phyloP scores from a whole-genome alignment of 2,329 filamentous ascomycete genomes.

The Massarina eburnea region DNA sequence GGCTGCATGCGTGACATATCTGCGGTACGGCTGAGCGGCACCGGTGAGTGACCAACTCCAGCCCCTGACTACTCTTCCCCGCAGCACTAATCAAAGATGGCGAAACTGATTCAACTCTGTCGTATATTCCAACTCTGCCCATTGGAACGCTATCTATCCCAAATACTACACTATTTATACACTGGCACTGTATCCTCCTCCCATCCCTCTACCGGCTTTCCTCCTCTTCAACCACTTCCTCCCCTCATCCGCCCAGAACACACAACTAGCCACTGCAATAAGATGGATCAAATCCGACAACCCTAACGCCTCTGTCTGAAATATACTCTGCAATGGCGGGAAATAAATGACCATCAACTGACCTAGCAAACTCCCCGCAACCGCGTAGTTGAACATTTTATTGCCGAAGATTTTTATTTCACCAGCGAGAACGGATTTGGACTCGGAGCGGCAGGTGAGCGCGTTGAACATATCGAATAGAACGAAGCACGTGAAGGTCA shows the following conservation, averaged over 20 bases:
- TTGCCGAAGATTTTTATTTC: constrained; percentile 84
- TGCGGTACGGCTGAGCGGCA: too few species aligned
- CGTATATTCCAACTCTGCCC: too few species aligned
- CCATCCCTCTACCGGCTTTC: constrained; percentile 31
- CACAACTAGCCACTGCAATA: constrained; percentile 75
- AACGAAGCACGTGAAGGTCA: constrained; percentile 99
- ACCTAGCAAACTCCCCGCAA: constrained; percentile 78
- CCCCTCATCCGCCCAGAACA: constrained; percentile 93
- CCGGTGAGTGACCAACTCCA: too few species aligned
- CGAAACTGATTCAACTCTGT: too few species aligned
- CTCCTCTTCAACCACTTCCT: constrained; percentile 68
- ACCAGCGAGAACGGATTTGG: constrained; percentile 83
- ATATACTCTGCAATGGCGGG: constrained; percentile 88
- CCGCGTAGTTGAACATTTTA: constrained; percentile 94
- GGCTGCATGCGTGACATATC: too few species aligned
- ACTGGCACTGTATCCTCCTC: constrained; percentile 42
- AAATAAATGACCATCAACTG: constrained; percentile 93
- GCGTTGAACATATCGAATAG: constrained; percentile 99
- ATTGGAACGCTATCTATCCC: too few species aligned
- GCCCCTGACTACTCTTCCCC: too few species aligned
- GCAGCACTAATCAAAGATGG: too few species aligned
- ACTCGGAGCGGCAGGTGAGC: constrained; percentile 85
- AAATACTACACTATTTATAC: constrained; percentile 30
- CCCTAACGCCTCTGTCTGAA: constrained; percentile 87
- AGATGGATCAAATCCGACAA: constrained; percentile 74